Percentiles rank a stretch among this genome's conserved stretches.
Evolutionary conservation across 495 filamentous ascomycete genomes (phyloP).

Genomic region (Hypoxylon trugodes): DNA sequence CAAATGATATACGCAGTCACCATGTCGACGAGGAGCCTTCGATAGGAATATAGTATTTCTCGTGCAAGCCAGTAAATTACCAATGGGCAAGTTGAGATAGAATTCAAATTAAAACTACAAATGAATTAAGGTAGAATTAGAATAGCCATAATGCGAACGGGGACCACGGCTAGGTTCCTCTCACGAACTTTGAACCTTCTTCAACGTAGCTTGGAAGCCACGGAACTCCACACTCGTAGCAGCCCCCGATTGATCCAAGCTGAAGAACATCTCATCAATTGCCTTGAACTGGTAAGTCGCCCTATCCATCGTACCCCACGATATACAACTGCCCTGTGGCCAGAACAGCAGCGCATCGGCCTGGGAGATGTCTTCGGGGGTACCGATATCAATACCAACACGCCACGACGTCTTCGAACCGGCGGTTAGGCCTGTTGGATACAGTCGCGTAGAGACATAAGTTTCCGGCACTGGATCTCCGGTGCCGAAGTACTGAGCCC

Average conservation of each 20-base stretch:
- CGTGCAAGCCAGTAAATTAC: too few species aligned
- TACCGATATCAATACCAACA: slow-evolving; percentile 8
- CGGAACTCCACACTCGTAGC: slow-evolving; percentile 16
- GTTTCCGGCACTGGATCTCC: neutral
- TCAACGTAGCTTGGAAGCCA: slow-evolving; percentile 13
- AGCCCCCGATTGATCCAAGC: neutral
- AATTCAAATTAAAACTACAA: too few species aligned
- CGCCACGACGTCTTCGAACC: slow-evolving; percentile 22
- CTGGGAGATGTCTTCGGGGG: slow-evolving; percentile 30
- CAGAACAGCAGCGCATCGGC: slow-evolving; percentile 51
- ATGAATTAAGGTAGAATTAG: too few species aligned
- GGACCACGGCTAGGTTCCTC: too few species aligned
- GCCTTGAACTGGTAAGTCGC: slow-evolving; percentile 16
- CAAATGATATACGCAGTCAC: too few species aligned
- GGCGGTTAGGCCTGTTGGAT: slow-evolving; percentile 17
- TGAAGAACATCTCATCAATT: slow-evolving; percentile 25
- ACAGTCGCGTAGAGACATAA: slow-evolving; percentile 14
- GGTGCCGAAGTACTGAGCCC: slow-evolving; percentile 5
- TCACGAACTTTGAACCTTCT: neutral
- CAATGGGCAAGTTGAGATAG: too few species aligned
- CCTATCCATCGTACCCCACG: slow-evolving; percentile 27
- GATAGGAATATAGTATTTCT: too few species aligned
- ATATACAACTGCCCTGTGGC: slow-evolving; percentile 53
- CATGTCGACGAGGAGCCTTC: too few species aligned
- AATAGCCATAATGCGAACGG: too few species aligned